Evolutionary conservation across 306 rosid species (phyloP), one percentile per base, ranked within the genome.

Genomic region (Trifolium subterraneum): DNA sequence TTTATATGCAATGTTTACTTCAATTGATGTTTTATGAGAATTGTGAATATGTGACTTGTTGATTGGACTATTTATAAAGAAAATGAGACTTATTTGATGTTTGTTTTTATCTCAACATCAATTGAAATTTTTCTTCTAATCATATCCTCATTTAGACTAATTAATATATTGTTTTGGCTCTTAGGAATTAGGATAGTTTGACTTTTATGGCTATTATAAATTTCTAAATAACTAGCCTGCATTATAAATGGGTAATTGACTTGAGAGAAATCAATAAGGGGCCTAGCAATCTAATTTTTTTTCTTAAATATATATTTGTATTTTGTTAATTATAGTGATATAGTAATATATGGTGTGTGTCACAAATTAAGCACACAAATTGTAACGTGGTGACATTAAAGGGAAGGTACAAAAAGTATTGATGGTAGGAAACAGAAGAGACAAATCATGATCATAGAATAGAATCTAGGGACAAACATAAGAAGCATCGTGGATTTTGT

Each of bases 111-210:
- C n/a, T 33, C 74, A 33, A 14, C 63, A 64, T 42, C 22, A 11
- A 61, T 39, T n/a, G 6, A 31, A 64, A 59, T 83, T 83, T 65
- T 6, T 69, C 51, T 75, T 70, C 55, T 23, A 44, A 7, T 31
- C 14, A 39, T 51, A 39, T 47, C 68, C 6, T 0, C 14, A 41
- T 76, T 42, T 39, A 19, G 69, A 52, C 59, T 47, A 63, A 39
- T 71, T 38, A 45, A 68, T 52, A 11, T 61, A 39, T 67, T 71
- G 1, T 60, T 72, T 68, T 52, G 77, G 61, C 74, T 38, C 79
- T 42, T 70, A 44, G 64, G 11, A 66, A 62, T 36, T 38, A 35
- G 60, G 3, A 70, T 70, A 4, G 36, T 88, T 85, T 84, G 86
- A 80, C 87, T 62, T 88, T 36, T 38, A 19, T 60, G 51, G 4